Evolutionary conservation across 176 grass and related monocot species (phyloP).

Genomic region (Dendrocalamus sinicus): DNA sequence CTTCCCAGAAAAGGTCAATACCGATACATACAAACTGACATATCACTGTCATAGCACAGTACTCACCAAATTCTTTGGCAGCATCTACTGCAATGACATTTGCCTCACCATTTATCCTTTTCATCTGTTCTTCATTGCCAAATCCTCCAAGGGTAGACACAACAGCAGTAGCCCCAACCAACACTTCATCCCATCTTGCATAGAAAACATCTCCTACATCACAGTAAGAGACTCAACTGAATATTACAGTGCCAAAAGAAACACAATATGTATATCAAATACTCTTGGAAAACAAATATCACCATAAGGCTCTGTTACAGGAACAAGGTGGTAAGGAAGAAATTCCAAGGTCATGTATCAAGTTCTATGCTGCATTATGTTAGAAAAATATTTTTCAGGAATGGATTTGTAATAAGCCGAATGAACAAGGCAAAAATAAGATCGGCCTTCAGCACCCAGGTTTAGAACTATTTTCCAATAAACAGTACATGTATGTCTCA

Average conservation of each 20-base stretch:
- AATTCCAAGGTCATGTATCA: constrained; percentile 1
- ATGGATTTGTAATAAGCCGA: background rate
- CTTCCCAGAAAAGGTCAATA: background rate
- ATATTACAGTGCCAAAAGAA: constrained; percentile 1
- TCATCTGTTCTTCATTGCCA: constrained; percentile 98
- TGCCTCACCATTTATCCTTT: constrained; percentile 93
- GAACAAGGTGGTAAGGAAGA: constrained; percentile 2
- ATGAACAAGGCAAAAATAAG: constrained; percentile 3
- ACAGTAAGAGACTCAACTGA: constrained; percentile 31
- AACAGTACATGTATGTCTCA: background rate
- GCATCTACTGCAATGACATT: constrained; percentile 76
- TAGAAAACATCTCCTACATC: constrained; percentile 88
- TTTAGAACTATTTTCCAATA: constrained; percentile 11
- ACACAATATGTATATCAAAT: constrained; percentile 26
- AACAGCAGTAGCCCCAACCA: constrained; percentile 81
- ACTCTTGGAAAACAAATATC: background rate
- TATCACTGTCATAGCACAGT: constrained; percentile 11
- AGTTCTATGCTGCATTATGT: constrained; percentile 7
- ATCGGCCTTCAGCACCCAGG: background rate
- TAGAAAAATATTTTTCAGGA: background rate
- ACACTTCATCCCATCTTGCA: constrained; percentile 83
- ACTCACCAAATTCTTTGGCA: constrained; percentile 82
- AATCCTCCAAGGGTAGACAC: constrained; percentile 93
- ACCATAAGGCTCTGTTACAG: background rate
- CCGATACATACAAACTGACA: background rate